A percentile compares a stretch with the other conserved stretches of the same genome.
phyloP scores from a whole-genome alignment of 2,329 filamentous ascomycete genomes.

The Corniculantispora saksenae region DNA sequence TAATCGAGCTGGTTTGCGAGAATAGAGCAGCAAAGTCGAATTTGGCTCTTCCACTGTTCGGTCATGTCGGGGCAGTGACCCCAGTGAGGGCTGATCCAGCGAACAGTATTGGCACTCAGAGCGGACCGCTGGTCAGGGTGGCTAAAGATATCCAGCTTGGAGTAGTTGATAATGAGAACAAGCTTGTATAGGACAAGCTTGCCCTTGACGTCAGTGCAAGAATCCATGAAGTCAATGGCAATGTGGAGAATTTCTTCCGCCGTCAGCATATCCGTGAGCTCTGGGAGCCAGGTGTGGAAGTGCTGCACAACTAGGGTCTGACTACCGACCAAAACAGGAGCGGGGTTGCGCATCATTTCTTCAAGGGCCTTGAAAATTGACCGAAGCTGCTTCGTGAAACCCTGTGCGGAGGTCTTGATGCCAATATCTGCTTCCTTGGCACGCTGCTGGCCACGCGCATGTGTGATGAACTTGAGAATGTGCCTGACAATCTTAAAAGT shows the following conservation, averaged over 20 bases:
- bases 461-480: conserved; percentile 91
- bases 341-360: conserved; percentile 82
- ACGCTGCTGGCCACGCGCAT: conserved; percentile 81
- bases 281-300: conserved; percentile 96
- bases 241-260: conserved; percentile 87
- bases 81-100: conserved; percentile 95
- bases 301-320: conserved; percentile 95
- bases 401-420: conserved; percentile 70
- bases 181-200: conserved; percentile 92
- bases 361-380: conserved; percentile 89
- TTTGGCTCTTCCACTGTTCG: conserved; percentile 88
- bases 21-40: conserved; percentile 89
- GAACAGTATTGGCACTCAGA: conserved; percentile 77
- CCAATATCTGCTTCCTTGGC: conserved; percentile 87
- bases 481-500: conserved; percentile 95
- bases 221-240: conserved; percentile 90
- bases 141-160: conserved; percentile 77
- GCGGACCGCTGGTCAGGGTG: conserved; percentile 73
- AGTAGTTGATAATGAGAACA: conserved; percentile 89
- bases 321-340: conserved; percentile 84
- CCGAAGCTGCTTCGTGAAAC: conserved; percentile 80
- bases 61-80: conserved; percentile 71
- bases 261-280: conserved; percentile 73
- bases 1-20: conserved; percentile 81
- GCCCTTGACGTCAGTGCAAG: conserved; percentile 82